Evolutionary conservation across 371 early-diverging fungal genomes (phyloP), one percentile per base, ranked within the genome.

Genomic region (Rhizopus sp.): DNA sequence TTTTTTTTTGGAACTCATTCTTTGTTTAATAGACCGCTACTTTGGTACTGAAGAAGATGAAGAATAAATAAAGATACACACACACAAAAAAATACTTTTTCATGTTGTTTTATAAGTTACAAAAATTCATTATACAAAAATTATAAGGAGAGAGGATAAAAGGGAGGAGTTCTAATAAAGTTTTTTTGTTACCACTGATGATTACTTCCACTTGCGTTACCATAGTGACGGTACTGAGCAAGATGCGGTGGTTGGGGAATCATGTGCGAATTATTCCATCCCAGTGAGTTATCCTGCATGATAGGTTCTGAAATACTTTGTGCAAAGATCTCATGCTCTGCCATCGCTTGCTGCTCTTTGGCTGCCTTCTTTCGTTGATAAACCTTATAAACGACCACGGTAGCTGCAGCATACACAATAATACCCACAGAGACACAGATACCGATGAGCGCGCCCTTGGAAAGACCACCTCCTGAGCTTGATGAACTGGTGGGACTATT

Each of bases 11-110:
- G 38, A 23, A 23, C 23, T 23, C 23, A 23, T 23, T 2, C 23
- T 23, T n/a, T 42, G 10, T 46, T 8, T 29, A 46, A 23, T 46
- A 78, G 80, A 80, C 47, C 80, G 80, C 12, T 80, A 80, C 41
- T 80, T 74, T 62, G 80, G 80, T 38, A 80, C 80, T 3, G 80
- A 80, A 57, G 74, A 70, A 53, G 68, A 74, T 23, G 64, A 66
- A 50, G 52, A 63, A 16, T 57, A 62, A 50, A 37, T 4, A 50
- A 16, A 46, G 30, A 55, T 39, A 45, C 10, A 46, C 7, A 40
- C 15, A 57, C 41, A 48, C 52, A 44, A n/a, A n/a, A n/a, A n/a
- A n/a, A n/a, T 15, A 48, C 41, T 56, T 30, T 40, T 48, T 48
- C 15, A 38, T 45, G 23, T 16, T 35, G n/a, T n/a, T n/a, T 35